Evolutionary conservation across 2,329 filamentous ascomycete genomes (phyloP).

Genomic region (Ceratocystis variospora): DNA sequence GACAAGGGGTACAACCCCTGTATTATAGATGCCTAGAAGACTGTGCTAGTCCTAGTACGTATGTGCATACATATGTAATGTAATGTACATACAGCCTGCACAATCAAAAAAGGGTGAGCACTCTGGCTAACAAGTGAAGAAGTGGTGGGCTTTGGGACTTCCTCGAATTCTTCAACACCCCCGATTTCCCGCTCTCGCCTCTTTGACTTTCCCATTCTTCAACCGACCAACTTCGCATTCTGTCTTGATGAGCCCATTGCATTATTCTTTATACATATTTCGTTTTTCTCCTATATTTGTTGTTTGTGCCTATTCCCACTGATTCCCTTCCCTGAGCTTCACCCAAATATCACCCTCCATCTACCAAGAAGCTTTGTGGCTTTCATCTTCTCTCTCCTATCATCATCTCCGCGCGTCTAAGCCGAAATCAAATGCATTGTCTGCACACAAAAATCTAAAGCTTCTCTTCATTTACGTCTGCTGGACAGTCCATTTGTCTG

Average conservation of each 20-base stretch:
- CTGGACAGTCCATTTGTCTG: background rate
- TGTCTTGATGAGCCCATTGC: background rate
- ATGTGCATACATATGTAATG: background rate
- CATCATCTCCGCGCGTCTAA: background rate
- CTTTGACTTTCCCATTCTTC: no score
- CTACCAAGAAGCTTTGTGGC: background rate
- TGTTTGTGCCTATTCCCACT: background rate
- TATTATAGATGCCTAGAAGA: conserved; percentile 1
- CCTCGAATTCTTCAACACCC: no score
- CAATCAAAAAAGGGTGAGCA: background rate
- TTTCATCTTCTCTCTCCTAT: background rate
- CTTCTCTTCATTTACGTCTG: background rate
- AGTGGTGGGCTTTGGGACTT: background rate
- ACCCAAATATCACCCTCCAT: background rate
- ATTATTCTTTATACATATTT: background rate
- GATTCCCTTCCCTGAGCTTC: background rate
- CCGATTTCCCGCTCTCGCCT: no score
- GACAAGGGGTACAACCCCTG: background rate
- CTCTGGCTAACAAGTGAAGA: background rate
- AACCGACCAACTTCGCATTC: no score
- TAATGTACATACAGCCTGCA: no score
- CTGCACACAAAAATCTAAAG: background rate
- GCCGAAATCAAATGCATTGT: background rate
- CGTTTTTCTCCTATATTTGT: background rate
- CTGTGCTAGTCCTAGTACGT: background rate